These are phyloP conservation scores for Stereocaulon alpinum DNA, from an alignment of 495 filamentous ascomycete species.

Conservation along the genomic window DNA sequence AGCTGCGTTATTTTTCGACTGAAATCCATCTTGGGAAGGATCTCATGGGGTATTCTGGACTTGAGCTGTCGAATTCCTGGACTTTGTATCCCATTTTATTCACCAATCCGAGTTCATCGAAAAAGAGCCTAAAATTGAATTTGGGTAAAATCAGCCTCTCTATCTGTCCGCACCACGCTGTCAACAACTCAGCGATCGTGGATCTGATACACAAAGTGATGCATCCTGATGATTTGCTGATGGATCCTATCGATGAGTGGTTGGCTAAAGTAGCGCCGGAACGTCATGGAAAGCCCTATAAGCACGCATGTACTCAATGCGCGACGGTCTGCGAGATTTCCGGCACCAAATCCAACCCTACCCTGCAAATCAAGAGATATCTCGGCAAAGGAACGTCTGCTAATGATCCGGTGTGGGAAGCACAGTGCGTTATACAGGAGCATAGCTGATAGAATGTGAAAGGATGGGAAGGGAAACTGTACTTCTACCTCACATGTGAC, in stretches of 20 bases:
- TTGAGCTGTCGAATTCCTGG: background rate
- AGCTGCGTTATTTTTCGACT: too few relatives aligned
- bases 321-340: background rate
- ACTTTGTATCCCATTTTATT: background rate
- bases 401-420: background rate
- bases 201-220: background rate
- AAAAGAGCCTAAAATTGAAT: background rate
- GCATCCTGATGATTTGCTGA: background rate
- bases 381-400: background rate
- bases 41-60: too few relatives aligned
- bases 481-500: too few relatives aligned
- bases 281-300: background rate
- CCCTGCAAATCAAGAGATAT: background rate
- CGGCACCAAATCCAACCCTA: background rate
- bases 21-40: too few relatives aligned
- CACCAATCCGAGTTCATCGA: background rate
- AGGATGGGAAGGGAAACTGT: too few relatives aligned
- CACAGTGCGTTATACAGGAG: background rate
- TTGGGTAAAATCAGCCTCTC: background rate
- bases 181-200: background rate
- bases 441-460: too few relatives aligned
- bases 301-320: background rate
- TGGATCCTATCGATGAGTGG: background rate
- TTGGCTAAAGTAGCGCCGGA: background rate
- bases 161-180: background rate